Evolutionary conservation across 1,139 yeast species (phyloP).

Genomic region (Pneumocystis oryctolagi): DNA sequence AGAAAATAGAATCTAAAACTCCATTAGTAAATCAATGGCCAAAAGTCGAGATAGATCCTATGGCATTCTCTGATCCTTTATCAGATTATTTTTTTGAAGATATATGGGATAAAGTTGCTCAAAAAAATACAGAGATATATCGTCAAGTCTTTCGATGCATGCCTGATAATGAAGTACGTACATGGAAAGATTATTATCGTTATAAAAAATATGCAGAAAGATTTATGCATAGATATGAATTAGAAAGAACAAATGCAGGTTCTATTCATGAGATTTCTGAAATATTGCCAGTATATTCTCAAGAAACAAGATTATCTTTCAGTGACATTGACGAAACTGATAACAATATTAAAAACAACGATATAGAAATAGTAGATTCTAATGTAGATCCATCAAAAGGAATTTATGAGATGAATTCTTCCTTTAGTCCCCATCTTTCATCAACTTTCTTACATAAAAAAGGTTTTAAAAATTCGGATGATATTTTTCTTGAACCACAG

Average conservation of each 20-base stretch:
- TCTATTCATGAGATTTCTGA: neutral
- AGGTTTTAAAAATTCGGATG: neutral
- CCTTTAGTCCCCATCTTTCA: neutral
- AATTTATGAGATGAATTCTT: neutral
- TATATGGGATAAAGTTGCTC: slow-evolving; percentile 74
- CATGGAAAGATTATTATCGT: slow-evolving; percentile 82
- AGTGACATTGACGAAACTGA: neutral
- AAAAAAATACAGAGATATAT: slow-evolving; percentile 66
- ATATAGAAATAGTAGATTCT: neutral
- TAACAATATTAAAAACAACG: neutral
- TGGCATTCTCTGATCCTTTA: slow-evolving; percentile 73
- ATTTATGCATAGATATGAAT: slow-evolving; percentile 28
- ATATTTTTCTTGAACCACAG: slow-evolving; percentile 44
- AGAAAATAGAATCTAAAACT: slow-evolving; percentile 32
- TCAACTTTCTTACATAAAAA: neutral
- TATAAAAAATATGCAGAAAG: slow-evolving; percentile 29
- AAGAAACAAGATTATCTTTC: neutral
- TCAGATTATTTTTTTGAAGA: slow-evolving; percentile 67
- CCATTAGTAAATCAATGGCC: slow-evolving; percentile 40
- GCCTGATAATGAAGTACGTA: slow-evolving; percentile 75
- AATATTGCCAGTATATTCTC: neutral
- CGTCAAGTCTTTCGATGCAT: slow-evolving; percentile 83
- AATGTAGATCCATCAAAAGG: neutral
- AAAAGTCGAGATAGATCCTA: slow-evolving; percentile 52
- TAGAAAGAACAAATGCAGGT: slow-evolving; percentile 8